phyloP scores from a whole-genome alignment of 441 rosid species.

The Cnidoscolus chayamansa region DNA sequence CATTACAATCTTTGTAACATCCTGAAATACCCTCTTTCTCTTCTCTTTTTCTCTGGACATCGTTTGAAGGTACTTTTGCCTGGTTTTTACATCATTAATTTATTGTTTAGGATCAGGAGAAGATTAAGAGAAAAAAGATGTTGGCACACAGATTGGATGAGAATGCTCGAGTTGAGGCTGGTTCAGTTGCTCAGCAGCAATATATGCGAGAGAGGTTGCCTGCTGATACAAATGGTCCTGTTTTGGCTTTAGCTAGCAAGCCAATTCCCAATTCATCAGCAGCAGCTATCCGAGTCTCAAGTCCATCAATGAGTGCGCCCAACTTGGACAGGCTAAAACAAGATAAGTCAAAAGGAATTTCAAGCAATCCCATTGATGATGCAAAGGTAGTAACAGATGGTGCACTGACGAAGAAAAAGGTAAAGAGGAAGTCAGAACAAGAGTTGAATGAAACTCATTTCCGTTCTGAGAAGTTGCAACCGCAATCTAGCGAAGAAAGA shows the following conservation, averaged over 20 bases:
- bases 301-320: constrained; percentile 36
- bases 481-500: constrained; percentile 39
- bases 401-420: constrained; percentile 45
- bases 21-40: constrained; percentile 8
- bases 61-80: not conserved
- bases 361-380: constrained; percentile 43
- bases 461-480: constrained; percentile 41
- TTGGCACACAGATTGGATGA: constrained; percentile 41
- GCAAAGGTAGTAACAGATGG: constrained; percentile 43
- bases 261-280: constrained; percentile 31
- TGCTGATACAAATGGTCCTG: constrained; percentile 37
- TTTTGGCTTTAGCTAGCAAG: constrained; percentile 41
- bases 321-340: constrained; percentile 46
- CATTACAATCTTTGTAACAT: not conserved
- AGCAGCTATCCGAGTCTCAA: constrained; percentile 32
- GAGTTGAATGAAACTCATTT: constrained; percentile 43
- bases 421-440: constrained; percentile 61
- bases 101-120: constrained; percentile 45
- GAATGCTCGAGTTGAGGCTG: constrained; percentile 37
- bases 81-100: not conserved
- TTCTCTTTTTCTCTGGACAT: not conserved
- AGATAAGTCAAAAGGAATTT: constrained; percentile 55
- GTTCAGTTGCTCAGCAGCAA: constrained; percentile 37
- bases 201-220: constrained; percentile 36
- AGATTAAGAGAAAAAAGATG: constrained; percentile 50